Base-by-base conservation (phyloP, 2,329 filamentous ascomycete species). In the Chrysosphaeria jannelii region DNA sequence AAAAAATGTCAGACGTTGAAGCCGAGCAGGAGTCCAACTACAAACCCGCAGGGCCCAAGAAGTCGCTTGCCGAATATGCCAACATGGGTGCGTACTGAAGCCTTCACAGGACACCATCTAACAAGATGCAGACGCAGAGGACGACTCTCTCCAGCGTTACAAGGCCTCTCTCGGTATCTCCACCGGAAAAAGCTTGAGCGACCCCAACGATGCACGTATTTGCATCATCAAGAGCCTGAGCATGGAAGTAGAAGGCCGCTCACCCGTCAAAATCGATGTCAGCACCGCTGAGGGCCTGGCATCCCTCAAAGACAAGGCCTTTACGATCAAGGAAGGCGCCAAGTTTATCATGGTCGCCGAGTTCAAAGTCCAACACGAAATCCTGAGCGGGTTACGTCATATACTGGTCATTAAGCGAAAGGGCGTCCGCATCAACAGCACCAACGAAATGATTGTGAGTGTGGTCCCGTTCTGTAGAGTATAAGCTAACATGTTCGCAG, bases 381-480 rank as follows among this genome's bases (percentile, higher is more conserved):
- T 97, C 34, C 60, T 93, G 26, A 85, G 74, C 36, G 85, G 85
- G 21, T 50, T 97, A 41, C 88, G 91, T 51, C 97, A 93, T 45
- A 61, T 97, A 27, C 85, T 97, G 50, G 60, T 78, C 19, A 72
- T 91, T 31, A 89, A 85, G 58, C 59, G 79, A 36, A 78, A 78
- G 55, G 72, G 74, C 25, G 57, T 93, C 42, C 63, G 62, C 28
- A 63, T 81, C 30, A 74, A 70, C 52, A 97, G 91, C 61, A 71
- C 85, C 39, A 72, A 88, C 36, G 81, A 93, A 53, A 97, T 97
- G 85, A 71, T 97, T n/a, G n/a, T n/a, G n/a, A n/a, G n/a, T n/a
- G n/a, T n/a, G n/a, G n/a, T n/a, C n/a, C n/a, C n/a, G n/a, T n/a
- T n/a, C n/a, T n/a, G n/a, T n/a, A n/a, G n/a, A n/a, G n/a, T n/a